Base-by-base conservation (phyloP, 805 yeast species). In the Tetrapisispora nanseiensis region DNA sequence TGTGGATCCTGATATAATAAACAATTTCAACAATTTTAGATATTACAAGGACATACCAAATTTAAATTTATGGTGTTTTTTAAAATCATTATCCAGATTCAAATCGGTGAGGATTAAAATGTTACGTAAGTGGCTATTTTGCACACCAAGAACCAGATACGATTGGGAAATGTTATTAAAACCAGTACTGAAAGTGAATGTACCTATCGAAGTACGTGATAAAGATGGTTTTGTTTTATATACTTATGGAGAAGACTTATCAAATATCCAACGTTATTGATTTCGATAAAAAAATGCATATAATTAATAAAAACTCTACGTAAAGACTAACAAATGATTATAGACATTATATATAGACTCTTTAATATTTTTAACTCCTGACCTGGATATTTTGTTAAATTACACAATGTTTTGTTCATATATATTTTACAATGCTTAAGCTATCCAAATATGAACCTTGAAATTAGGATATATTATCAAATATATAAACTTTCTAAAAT, bases 201-300 rank as follows among this genome's bases (percentile, higher is more conserved):
- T 61, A 11, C 61, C 65, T 3, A 52, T 64, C 9, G 59, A 62
- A 39, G 69, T 67, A 1, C 54, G 58, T 36, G 70, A 62, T 42
- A 59, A 48, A 34, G 66, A 62, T 51, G 69, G 65, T n/a, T 54
- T 70, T 49, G 65, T 73, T 46, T 66, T 68, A 39, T 70, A 70
- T 45, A 57, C 69, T 22, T 53, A 57, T 42, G 59, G 64, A 4
- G 33, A 33, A 15, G 41, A 39, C 27, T 15, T 32, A n/a, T 32
- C 32, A 4, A 24, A 39, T 16, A 13, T 23, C 5, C 15, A 4
- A 31, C 16, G 24, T 4, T 12, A 23, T 24, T 38, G 24, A 21
- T 2, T 16, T 10, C 11, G 9, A 21, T 21, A 21, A 10, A n/a
- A 5, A 31, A 5, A 31, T 18, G 8, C 19, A 6, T 10, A 13